These are phyloP conservation scores for Ustilago sp. DNA, from an alignment of 1,284 basidiomycete species.

Conservation along the genomic window DNA sequence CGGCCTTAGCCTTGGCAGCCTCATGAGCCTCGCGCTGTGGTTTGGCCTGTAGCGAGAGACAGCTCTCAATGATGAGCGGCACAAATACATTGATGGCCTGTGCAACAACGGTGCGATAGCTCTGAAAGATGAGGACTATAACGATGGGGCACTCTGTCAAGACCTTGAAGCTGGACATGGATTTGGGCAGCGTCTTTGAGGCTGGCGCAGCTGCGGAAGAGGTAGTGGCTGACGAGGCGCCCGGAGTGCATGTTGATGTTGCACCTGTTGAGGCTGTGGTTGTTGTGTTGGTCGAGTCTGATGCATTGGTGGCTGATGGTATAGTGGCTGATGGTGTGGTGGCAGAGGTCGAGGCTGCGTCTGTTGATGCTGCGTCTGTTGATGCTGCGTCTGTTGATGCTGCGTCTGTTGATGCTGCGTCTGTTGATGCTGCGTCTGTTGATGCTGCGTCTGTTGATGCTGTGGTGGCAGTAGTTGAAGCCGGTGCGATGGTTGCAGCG, in stretches of 20 bases:
- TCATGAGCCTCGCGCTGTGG: conserved; percentile 86
- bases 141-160: conserved; percentile 94
- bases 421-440: conserved; percentile 16
- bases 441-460: conserved; percentile 17
- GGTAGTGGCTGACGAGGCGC: conserved; percentile 16
- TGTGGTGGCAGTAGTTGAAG: conserved; percentile 7
- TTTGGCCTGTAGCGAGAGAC: conserved; percentile 75
- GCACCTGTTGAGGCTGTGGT: conserved; percentile 13
- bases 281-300: conserved; percentile 6
- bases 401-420: conserved; percentile 19
- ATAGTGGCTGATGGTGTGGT: not conserved
- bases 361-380: conserved; percentile 15
- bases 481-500: not conserved
- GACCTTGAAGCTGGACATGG: conserved; percentile 84
- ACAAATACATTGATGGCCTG: conserved; percentile 81
- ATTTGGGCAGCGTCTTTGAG: conserved; percentile 60
- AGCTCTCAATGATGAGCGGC: conserved; percentile 70
- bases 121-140: conserved; percentile 90
- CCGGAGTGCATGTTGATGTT: conserved; percentile 15
- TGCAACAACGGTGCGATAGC: conserved; percentile 77
- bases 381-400: conserved; percentile 16
- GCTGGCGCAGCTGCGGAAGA: conserved; percentile 14
- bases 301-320: conserved; percentile 6
- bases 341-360: conserved; percentile 10
- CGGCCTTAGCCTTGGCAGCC: conserved; percentile 80